Evolutionary conservation across 768 basidiomycete species (phyloP), one percentile per base, ranked within the genome.

Genomic region (Pleurotus ostreatus): DNA sequence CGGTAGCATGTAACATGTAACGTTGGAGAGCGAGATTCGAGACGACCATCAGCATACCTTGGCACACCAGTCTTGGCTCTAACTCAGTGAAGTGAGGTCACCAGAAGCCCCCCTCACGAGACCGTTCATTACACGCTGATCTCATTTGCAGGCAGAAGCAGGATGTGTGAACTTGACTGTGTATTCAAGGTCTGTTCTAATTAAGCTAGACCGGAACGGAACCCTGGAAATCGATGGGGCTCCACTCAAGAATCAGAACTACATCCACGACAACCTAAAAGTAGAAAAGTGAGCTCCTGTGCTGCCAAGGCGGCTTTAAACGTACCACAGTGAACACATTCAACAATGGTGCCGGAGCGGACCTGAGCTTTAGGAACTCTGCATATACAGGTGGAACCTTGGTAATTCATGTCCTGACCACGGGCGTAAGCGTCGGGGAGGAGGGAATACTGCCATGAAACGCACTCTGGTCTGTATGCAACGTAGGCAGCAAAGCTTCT

Each of bases 341-440:
- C 94, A 1, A 98, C 95, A 30, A 98, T 77, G 2, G 92, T 94
- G 5, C 94, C 96, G 49, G 82, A 76, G 55, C 92, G 89, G 22
- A 99, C 81, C 66, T 94, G 89, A 4, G 92, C 88, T 69, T 98
- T 99, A 3, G 97, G 97, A 49, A 98, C 95, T 59, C 97, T 82
- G 70, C 97, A 99, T 46, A 99, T 89, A 71, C 97, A 99, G 30
- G 97, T 97, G 18, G 94, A 96, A 9, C 96, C 97, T 76, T 94
- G 90, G 66, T 98, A 98, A 74, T 98, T 98, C 96, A 98, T 98
- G 70, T 98, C 97, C 94, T 95, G 58, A 2, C 49, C 38, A 49
- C 4, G 23, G 60, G 23, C 34, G 45, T 39, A 15, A 12, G 15
- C 44, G 43, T 55, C 30, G 40, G 60, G 20, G 16, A 22, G 44